Evolutionary conservation across 768 basidiomycete genomes (phyloP), one percentile per base, ranked within the genome.

Genomic region (Lactifluus subvellereus): DNA sequence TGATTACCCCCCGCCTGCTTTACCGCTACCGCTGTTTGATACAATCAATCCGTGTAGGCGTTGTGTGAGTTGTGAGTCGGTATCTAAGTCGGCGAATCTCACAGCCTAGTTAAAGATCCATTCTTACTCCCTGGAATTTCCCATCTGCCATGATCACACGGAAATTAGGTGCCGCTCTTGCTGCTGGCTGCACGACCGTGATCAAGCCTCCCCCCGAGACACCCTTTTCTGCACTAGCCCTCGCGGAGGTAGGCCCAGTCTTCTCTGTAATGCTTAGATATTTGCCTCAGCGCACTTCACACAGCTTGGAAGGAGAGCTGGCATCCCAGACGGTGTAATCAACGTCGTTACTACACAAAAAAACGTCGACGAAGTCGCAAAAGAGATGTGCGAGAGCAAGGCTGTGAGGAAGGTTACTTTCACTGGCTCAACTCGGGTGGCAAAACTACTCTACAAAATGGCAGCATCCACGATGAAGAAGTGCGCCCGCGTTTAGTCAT

Each of bases 151-250:
- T 95, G 92, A 89, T 93, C 22, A 89, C 89, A 0, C 87, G 93
- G n/a, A 95, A 95, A 74, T 77, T 94, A 16, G 91, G 85, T 32
- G 84, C 92, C 33, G 93, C 91, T 27, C 82, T 98, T 16, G 96
- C 95, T 2, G 94, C 94, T 16, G 97, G 97, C n/a, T 98, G 96
- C 72, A 97, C 96, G 0, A 82, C 87, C 0, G 94, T 99, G 52
- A 86, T 98, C 73, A 98, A 98, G 69, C 95, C 95, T 1, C 88
- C 97, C 0, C 83, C 93, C 0, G 97, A 99, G 74, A 93, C 97
- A 0, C 97, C 97, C 1, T 97, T 92, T 76, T 93, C 92, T 35
- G 85, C 87, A 9, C 82, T 98, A 11, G 97, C 96, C 5, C 79
- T 98, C 22, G 87, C 85, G n/a, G 95, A 97, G 79, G 92, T 91